Evolutionary conservation across 1,139 yeast species (phyloP).

Genomic region (Saccharomyces hybrid): DNA sequence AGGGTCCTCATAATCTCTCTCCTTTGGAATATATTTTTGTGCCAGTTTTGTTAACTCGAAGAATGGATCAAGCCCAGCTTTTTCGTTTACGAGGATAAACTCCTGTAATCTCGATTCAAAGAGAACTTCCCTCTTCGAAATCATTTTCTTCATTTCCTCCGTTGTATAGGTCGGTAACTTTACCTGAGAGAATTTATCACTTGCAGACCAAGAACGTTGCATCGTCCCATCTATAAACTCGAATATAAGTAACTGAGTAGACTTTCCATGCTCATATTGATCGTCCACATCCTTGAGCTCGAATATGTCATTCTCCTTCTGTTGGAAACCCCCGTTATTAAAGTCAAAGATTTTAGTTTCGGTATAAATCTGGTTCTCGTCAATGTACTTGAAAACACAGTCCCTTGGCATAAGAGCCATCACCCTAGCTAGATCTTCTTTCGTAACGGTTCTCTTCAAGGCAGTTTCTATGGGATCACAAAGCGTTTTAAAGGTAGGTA

Average conservation of each 20-base stretch:
- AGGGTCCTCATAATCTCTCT: conserved; percentile 41
- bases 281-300: conserved; percentile 34
- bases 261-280: conserved; percentile 25
- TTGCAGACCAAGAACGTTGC: conserved; percentile 35
- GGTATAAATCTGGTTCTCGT: conserved; percentile 52
- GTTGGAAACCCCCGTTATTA: conserved; percentile 39
- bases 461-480: conserved; percentile 42
- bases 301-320: conserved; percentile 44
- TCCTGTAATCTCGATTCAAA: conserved; percentile 40
- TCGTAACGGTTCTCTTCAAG: conserved; percentile 33
- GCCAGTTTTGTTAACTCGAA: conserved; percentile 34
- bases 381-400: conserved; percentile 63
- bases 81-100: conserved; percentile 31
- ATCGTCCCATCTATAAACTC: conserved; percentile 69
- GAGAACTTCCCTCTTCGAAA: conserved; percentile 48
- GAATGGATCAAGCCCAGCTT: conserved; percentile 34
- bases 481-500: conserved; percentile 46
- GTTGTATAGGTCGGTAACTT: conserved; percentile 40
- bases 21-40: conserved; percentile 40
- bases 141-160: conserved; percentile 50
- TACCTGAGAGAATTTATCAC: conserved; percentile 31
- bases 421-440: conserved; percentile 55
- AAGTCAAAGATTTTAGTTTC: conserved; percentile 43
- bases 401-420: conserved; percentile 60
- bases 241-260: conserved; percentile 54